Base-by-base conservation (phyloP, 768 basidiomycete species). In the Psilocybe tampanensis region DNA sequence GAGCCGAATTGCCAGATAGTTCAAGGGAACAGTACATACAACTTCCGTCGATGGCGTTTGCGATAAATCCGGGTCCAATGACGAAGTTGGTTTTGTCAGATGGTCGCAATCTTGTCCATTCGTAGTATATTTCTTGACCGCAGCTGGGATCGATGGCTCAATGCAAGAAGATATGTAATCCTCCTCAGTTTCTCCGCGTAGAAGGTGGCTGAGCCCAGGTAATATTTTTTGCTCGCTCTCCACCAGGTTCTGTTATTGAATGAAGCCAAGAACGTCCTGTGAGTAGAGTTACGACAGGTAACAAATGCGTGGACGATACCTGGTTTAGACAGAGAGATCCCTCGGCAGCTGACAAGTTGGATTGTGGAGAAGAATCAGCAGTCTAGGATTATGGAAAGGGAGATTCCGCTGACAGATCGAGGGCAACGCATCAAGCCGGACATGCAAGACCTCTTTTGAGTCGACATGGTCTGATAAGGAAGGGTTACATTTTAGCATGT, bases 401-500 rank as follows among this genome's bases (percentile, higher is more conserved):
- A 63, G 42, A 56, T 49, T 48, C 24, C 45, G 47, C 45, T 59
- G 60, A 57, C 47, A 59, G 39, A 47, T 49, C 47, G 58, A 54
- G 41, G 44, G 44, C 39, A 55, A 44, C 55, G 60, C 45, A 59
- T 51, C 52, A 59, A 47, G 52, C 36, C 52, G 55, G 43, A 23
- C 13, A 19, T 32, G 47, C 33, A 34, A 29, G 53, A 41, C 56
- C 43, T 52, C 54, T 60, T 60, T 54, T n/a, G 34, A 26, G 51
- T 33, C 17, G 41, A 26, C 45, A 54, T 41, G 23, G 21, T 53
- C 52, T 54, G 57, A 50, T 48, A 59, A 50, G 47, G 47, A 58
- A 54, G 52, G 24, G 23, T 54, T 45, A 50, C 33, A 47, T 51
- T 60, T 64, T 60, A 64, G 60, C 53, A 60, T 60, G 45, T 21